Conservation (phyloP, 2,329 filamentous ascomycete genomes). For the Aureobasidium lini region DNA sequence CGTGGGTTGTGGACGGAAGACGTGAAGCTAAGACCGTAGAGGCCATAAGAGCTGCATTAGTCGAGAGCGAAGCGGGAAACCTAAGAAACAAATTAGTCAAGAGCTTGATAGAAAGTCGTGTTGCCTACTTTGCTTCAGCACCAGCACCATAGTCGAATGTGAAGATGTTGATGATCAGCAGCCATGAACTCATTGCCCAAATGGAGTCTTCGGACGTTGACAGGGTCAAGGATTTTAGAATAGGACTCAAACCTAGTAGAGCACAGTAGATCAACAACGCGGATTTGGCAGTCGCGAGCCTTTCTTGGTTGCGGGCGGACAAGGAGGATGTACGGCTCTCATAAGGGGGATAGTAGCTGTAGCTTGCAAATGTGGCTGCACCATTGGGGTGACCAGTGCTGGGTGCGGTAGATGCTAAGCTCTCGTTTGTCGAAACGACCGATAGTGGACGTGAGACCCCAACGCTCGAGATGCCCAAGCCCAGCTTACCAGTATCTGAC, state of each 20-base stretch:
- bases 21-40: conserved; percentile 88
- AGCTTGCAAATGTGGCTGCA: conserved; percentile 37
- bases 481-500: conserved; percentile 16
- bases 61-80: conserved; percentile 71
- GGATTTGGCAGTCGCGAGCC: conserved; percentile 80
- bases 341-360: conserved; percentile 29
- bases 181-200: conserved; percentile 92
- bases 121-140: conserved; percentile 40
- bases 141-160: conserved; percentile 92
- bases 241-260: conserved; percentile 83
- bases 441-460: background rate
- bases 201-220: conserved; percentile 93
- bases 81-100: background rate
- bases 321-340: conserved; percentile 31
- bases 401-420: conserved; percentile 16
- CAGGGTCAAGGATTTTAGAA: conserved; percentile 89
- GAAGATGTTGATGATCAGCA: conserved; percentile 91
- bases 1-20: conserved; percentile 81
- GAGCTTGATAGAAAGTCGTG: conserved; percentile 16
- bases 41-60: conserved; percentile 94
- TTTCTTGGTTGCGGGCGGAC: conserved; percentile 52
- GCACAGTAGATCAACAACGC: conserved; percentile 89
- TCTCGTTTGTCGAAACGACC: background rate
- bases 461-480: conserved; percentile 13
- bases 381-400: conserved; percentile 20